phyloP scores from a whole-genome alignment of 169 alveolate genomes.

The Plasmodium berghei region DNA sequence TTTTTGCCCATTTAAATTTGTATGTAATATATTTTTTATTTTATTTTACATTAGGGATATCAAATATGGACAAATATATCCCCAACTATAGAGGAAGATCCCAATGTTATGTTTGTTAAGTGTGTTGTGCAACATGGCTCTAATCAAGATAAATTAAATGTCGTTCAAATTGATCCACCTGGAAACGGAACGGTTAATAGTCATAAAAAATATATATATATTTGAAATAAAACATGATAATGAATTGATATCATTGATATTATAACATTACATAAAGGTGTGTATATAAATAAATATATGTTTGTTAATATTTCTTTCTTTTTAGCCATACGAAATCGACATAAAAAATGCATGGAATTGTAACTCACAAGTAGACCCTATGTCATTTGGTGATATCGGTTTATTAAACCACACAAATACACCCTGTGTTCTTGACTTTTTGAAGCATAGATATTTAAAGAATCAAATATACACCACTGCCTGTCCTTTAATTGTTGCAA shows the following conservation, averaged over 20 bases:
- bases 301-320: slow-evolving; percentile 1
- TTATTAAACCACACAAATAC: slow-evolving; percentile 89
- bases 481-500: slow-evolving; percentile 92
- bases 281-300: not conserved
- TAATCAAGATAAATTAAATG: slow-evolving; percentile 81
- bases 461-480: slow-evolving; percentile 94
- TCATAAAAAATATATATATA: not conserved
- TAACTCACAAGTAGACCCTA: slow-evolving; percentile 92
- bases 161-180: slow-evolving; percentile 91
- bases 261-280: not conserved
- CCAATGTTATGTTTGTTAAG: slow-evolving; percentile 91
- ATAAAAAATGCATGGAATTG: slow-evolving; percentile 89
- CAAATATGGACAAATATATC: slow-evolving; percentile 93
- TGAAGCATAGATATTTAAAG: slow-evolving; percentile 87
- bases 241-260: not conserved
- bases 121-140: slow-evolving; percentile 93
- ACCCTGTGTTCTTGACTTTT: slow-evolving; percentile 91
- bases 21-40: not conserved
- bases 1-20: not conserved
- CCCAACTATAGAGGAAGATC: slow-evolving; percentile 91
- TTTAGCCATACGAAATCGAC: slow-evolving; percentile 89
- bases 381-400: slow-evolving; percentile 93
- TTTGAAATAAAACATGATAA: not conserved
- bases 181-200: slow-evolving; percentile 67
- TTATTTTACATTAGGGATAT: slow-evolving; percentile 85